phyloP scores from a whole-genome alignment of 2,329 filamentous ascomycete genomes.

The Conoideocrella luteorostrata region DNA sequence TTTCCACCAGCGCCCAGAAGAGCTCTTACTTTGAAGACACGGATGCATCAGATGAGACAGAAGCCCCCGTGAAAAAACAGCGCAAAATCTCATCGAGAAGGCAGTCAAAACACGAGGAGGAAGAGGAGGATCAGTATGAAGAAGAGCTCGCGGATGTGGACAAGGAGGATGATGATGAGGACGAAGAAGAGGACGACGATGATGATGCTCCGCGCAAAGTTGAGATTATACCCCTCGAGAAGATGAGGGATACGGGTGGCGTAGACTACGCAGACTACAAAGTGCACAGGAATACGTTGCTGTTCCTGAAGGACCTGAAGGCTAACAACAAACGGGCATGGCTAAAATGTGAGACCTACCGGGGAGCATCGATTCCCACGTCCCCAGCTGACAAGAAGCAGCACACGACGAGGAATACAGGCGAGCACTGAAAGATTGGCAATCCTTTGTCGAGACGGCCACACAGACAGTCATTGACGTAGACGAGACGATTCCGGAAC shows the following conservation, averaged over 20 bases:
- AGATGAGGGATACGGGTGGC: constrained; percentile 27
- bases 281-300: constrained; percentile 51
- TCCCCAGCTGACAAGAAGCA: constrained; percentile 25
- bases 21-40: constrained; percentile 44
- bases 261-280: constrained; percentile 44
- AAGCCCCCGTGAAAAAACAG: constrained; percentile 20
- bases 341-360: constrained; percentile 47
- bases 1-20: constrained; percentile 38
- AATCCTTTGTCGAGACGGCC: constrained; percentile 67
- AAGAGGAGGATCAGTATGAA: constrained; percentile 16
- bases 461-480: constrained; percentile 63
- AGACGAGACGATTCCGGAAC: constrained; percentile 78
- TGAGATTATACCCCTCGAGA: constrained; percentile 28
- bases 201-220: constrained; percentile 28
- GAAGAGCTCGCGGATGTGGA: constrained; percentile 20
- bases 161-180: constrained; percentile 23
- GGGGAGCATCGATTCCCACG: background rate
- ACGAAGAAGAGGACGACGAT: constrained; percentile 30
- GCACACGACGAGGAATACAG: constrained; percentile 77
- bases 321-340: constrained; percentile 53
- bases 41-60: constrained; percentile 7
- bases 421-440: constrained; percentile 72
- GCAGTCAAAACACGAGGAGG: constrained; percentile 3
- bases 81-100: constrained; percentile 20
- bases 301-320: constrained; percentile 53